Evolutionary conservation across 805 yeast species (phyloP).

Genomic region (Wickerhamiella shivajii): DNA sequence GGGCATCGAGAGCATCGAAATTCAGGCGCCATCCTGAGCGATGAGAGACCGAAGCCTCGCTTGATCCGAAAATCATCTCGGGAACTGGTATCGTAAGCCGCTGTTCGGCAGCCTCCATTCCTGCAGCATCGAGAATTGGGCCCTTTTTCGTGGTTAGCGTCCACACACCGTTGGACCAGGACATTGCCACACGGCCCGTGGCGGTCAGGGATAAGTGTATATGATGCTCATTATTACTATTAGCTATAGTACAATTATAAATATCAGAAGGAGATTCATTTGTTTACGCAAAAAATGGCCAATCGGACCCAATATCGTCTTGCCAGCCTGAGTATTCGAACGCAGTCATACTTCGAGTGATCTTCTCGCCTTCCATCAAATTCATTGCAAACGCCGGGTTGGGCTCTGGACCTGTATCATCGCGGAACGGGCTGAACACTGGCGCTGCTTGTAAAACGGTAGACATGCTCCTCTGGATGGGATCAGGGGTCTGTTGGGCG

Average conservation of each 20-base stretch:
- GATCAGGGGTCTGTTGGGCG: conserved; percentile 1
- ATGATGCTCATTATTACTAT: too few species aligned
- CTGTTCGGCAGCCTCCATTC: conserved; percentile 51
- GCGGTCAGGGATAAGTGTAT: too few species aligned
- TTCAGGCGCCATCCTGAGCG: conserved; percentile 33
- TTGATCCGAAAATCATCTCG: conserved; percentile 94
- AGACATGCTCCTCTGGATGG: conserved; percentile 8
- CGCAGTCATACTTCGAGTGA: conserved; percentile 11
- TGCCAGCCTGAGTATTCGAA: conserved; percentile 12
- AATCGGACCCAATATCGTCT: conserved; percentile 9
- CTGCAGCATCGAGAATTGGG: conserved; percentile 63
- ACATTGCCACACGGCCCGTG: too few species aligned
- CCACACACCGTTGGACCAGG: conserved; percentile 36
- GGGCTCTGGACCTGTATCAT: conserved; percentile 1
- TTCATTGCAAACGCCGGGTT: conserved; percentile 5
- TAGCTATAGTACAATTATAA: too few species aligned
- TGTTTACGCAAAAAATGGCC: conserved; percentile 12
- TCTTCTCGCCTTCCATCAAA: conserved; percentile 10
- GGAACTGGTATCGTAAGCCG: conserved; percentile 72
- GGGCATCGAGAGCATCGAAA: conserved; percentile 69
- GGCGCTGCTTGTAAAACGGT: conserved; percentile 7
- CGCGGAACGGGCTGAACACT: conserved; percentile 5
- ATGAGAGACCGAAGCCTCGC: conserved; percentile 41
- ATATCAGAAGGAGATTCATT: too few species aligned
- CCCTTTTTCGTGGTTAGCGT: conserved; percentile 52